Conservation (phyloP, 2,329 filamentous ascomycete genomes). For the Nemania abortiva region DNA sequence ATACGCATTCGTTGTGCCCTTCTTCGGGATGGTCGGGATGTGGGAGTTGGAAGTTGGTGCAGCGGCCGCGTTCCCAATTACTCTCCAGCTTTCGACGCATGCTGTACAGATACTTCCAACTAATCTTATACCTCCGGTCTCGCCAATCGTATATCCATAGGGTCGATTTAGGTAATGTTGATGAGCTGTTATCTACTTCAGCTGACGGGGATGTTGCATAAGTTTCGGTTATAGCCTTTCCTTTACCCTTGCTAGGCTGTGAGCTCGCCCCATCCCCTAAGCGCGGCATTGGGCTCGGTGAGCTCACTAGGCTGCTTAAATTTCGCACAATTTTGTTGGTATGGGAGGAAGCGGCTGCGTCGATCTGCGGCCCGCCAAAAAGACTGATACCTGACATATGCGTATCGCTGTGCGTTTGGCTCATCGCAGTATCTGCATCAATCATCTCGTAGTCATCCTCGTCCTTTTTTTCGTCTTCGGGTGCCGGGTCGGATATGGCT, state of each 20-base stretch:
- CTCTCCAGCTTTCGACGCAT: constrained; percentile 86
- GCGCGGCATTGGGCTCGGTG: constrained; percentile 50
- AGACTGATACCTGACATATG: constrained; percentile 45
- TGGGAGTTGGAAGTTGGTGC: constrained; percentile 88
- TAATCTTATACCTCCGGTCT: constrained; percentile 72
- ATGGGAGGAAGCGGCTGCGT: constrained; percentile 48
- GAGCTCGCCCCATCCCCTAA: constrained; percentile 43
- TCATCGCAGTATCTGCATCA: constrained; percentile 53
- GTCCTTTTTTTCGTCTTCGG: constrained; percentile 60
- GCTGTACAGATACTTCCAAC: constrained; percentile 94
- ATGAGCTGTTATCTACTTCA: constrained; percentile 30
- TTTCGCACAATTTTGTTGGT: constrained; percentile 46
- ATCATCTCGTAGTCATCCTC: constrained; percentile 65
- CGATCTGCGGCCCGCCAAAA: constrained; percentile 45
- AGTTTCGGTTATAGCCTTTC: constrained; percentile 50
- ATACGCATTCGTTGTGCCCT: constrained; percentile 92
- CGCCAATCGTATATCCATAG: constrained; percentile 65
- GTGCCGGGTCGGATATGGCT: constrained; percentile 58
- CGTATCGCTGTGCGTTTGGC: constrained; percentile 44
- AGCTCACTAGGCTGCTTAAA: constrained; percentile 53
- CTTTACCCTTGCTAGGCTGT: constrained; percentile 52
- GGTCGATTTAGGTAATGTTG: constrained; percentile 57
- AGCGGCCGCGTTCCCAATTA: constrained; percentile 90
- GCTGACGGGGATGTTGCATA: constrained; percentile 28
- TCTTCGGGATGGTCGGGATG: constrained; percentile 84